phyloP scores from a whole-genome alignment of 768 basidiomycete species.

The Omphalotus guepiniiformis region DNA sequence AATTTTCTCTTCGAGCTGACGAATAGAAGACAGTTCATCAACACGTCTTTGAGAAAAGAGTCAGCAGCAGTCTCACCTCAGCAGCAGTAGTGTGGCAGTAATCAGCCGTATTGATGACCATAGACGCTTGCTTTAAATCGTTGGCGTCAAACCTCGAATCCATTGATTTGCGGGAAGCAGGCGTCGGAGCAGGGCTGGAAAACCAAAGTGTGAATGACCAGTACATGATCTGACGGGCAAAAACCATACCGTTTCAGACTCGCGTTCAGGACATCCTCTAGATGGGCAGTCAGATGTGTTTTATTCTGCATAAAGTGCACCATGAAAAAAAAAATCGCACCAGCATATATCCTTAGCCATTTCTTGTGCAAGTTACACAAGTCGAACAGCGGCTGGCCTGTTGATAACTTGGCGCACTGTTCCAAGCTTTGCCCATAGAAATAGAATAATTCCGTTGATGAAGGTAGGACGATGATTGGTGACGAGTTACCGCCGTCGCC shows the following conservation, averaged over 20 bases:
- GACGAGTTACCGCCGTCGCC: constrained; percentile 37
- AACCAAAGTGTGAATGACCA: not conserved
- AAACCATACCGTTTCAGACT: constrained; percentile 62
- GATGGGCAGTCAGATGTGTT: constrained; percentile 8
- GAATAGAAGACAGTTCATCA: not conserved
- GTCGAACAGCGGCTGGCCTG: constrained; percentile 79
- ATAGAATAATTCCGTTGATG: constrained; percentile 95
- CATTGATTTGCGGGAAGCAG: constrained; percentile 57
- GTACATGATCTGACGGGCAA: not conserved
- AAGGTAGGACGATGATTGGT: constrained; percentile 73
- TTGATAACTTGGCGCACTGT: constrained; percentile 88
- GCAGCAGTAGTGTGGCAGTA: constrained; percentile 91
- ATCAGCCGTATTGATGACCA: constrained; percentile 96
- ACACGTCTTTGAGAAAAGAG: not conserved
- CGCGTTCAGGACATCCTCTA: constrained; percentile 83
- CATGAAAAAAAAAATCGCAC: constrained; percentile 41
- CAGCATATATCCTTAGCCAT: constrained; percentile 92
- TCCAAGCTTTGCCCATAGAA: constrained; percentile 95
- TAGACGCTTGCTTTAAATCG: constrained; percentile 77
- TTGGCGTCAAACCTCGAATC: constrained; percentile 76
- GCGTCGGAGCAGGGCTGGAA: not conserved
- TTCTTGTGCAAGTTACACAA: constrained; percentile 82
- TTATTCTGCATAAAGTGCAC: not conserved
- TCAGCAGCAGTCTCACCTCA: constrained; percentile 48
- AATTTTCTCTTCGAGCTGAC: constrained; percentile 88